A percentile compares a stretch with the other conserved stretches of the same genome.
These are phyloP conservation scores for Zygoascus ofunaensis DNA, from an alignment of 805 yeast species.

Conservation along the genomic window DNA sequence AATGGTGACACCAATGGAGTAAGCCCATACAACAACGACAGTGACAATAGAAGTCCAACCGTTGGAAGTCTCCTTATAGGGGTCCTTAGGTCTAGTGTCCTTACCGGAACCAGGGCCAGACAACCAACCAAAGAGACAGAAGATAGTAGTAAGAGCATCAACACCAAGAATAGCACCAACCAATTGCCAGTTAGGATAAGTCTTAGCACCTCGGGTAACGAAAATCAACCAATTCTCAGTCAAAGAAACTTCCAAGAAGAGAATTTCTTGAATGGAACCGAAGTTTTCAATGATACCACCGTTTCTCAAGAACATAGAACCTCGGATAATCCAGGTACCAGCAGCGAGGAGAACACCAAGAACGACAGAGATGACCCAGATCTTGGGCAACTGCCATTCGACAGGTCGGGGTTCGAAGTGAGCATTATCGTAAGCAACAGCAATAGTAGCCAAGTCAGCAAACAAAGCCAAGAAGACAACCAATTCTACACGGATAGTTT, in stretches of 20 bases:
- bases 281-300: conserved; percentile 87
- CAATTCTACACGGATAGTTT: conserved; percentile 76
- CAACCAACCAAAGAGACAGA: conserved; percentile 91
- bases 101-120: conserved; percentile 30
- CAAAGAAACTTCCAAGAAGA: conserved; percentile 87
- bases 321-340: conserved; percentile 92
- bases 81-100: conserved; percentile 25
- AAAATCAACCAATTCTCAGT: conserved; percentile 97
- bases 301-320: conserved; percentile 76
- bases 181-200: conserved; percentile 98
- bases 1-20: conserved; percentile 95
- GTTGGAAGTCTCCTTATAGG: conserved; percentile 49
- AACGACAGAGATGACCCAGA: conserved; percentile 92
- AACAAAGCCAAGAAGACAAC: conserved; percentile 94
- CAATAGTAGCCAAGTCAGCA: conserved; percentile 95
- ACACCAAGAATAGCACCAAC: conserved; percentile 87
- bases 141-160: conserved; percentile 86
- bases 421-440: conserved; percentile 96
- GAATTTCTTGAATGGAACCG: conserved; percentile 89
- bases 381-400: conserved; percentile 94
- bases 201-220: conserved; percentile 96
- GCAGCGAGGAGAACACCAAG: conserved; percentile 80
- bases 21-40: conserved; percentile 85
- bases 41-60: conserved; percentile 95
- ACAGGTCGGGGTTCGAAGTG: conserved; percentile 90